Evolutionary conservation across 352 stramenopile genomes (phyloP), one percentile per base, ranked within the genome.

Genomic region (Phytophthora syringae): DNA sequence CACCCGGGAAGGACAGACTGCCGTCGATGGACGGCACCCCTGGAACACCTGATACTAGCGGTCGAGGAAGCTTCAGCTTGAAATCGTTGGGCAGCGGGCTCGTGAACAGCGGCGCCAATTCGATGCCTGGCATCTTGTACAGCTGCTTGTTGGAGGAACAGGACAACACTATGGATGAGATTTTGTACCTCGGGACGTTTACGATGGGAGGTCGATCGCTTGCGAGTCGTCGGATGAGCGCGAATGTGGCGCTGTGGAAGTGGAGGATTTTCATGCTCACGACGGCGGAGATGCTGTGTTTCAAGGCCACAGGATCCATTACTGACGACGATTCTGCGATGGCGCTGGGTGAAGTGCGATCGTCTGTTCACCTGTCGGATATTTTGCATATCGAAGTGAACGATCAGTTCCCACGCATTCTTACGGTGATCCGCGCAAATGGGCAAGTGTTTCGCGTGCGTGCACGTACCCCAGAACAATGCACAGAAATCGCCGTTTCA

Each of bases 371-470:
- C 52, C 60, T 93, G 57, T 91, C 82, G 7, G 84, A 93, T 64
- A 93, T 93, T 49, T 58, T 93, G 50, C 80, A 93, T 57, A 84
- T 90, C 39, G 83, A 91, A 52, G 76, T 93, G 40, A 88, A 83
- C 57, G 82, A 91, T 22, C 72, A 88, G 52, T 87, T 82, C 50
- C 77, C 84, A 24, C 79, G 80, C 7, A 91, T 93, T 64, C 58
- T 93, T 5, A 90, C 82, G 24, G 80, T 85, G 25, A 86, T 93
- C n/a, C 84, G 84, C 22, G 80, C 82, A 0, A 82, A 93, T 69
- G 84, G 84, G 3, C 79, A 82, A 45, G 80, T 93, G 20, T 93
- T 91, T 52, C 80, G 82, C 27, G 73, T 93, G 7, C 84, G 84
- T 43, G 80, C 84, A 18, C 86, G 86, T 44, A 86, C 76, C 1